Base-by-base conservation (phyloP, 148 eudicot genomes). In the Chenopodium quinoa region DNA sequence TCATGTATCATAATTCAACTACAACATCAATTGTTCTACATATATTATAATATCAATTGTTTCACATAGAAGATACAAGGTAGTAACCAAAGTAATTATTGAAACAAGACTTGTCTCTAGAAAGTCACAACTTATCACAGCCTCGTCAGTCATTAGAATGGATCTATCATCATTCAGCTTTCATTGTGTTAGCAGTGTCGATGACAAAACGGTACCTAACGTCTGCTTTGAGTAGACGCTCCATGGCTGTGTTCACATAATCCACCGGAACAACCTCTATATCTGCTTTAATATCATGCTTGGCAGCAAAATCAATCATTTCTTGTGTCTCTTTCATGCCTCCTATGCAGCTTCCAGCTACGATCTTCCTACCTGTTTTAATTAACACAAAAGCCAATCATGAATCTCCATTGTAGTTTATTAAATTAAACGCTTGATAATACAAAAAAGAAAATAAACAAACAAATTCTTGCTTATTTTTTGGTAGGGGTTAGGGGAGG, bases 321-420 rank as follows among this genome's bases (percentile, higher is more conserved):
- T 87, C 89, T 63, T 87, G 89, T n/a, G 85, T 87, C 71, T 87
- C 89, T 80, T 82, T 82, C 47, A 87, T 85, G 27, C 89, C 89
- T 75, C 89, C 89, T 10, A 81, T 81, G 78, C 85, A 62, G 14
- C 84, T 84, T 71, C 87, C 89, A 4, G 83, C 89, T 27, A 84
- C 70, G 7, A 79, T 73, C 87, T 84, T 87, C 58, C 89, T 82
- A 17, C 87, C 89, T 87, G 80, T 73, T 29, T 12, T 56, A 0
- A 50, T 50, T 9, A 50, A 2, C 16, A 50, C 16, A 50, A 50
- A 48, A 50, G 14, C 3, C 54, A 50, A 11, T 13, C 54, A 50
- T 50, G 54, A 9, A 14, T 56, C 17, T 56, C 62, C 62, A 56
- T 16, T 16, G 3, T 1, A 56, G 62, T 3, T 56, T 22, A 56